phyloP scores from a whole-genome alignment of 371 early-diverging fungal genomes.

The Amoeboaphelidium occidentale region DNA sequence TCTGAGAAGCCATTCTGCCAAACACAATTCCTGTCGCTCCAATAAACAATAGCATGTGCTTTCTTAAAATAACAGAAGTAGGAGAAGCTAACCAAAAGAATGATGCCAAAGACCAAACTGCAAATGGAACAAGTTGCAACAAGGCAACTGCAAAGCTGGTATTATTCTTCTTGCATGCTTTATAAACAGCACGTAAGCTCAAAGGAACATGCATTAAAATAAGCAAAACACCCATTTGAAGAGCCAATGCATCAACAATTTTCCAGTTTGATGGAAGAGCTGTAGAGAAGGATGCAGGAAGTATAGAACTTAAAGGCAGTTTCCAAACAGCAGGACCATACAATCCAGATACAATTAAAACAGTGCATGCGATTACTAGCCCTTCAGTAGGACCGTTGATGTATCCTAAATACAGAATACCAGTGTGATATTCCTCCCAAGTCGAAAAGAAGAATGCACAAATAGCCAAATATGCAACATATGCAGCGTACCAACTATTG shows the following conservation, averaged over 20 bases:
- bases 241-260: constrained; percentile 15
- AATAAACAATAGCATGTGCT: constrained; percentile 41
- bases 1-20: constrained; percentile 67
- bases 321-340: constrained; percentile 19
- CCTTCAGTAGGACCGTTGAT: constrained; percentile 92
- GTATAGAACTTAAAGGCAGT: too few species aligned
- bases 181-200: constrained; percentile 10
- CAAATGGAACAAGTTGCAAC: constrained; percentile 32
- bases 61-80: constrained; percentile 28
- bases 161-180: constrained; percentile 28
- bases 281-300: too few species aligned
- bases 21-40: constrained; percentile 49
- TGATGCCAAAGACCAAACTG: constrained; percentile 22
- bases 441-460: constrained; percentile 1
- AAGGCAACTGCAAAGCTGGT: constrained; percentile 32
- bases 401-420: constrained; percentile 64
- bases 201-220: neutral
- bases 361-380: constrained; percentile 41
- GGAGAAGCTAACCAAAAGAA: constrained; percentile 43
- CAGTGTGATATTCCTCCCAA: constrained; percentile 90
- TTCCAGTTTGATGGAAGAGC: too few species aligned
- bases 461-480: constrained; percentile 14
- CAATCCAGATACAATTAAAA: constrained; percentile 42
- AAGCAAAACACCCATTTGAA: neutral
- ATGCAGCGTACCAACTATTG: constrained; percentile 31